phyloP scores from a whole-genome alignment of 768 basidiomycete species.

The Brasilioporus rufonigricans region DNA sequence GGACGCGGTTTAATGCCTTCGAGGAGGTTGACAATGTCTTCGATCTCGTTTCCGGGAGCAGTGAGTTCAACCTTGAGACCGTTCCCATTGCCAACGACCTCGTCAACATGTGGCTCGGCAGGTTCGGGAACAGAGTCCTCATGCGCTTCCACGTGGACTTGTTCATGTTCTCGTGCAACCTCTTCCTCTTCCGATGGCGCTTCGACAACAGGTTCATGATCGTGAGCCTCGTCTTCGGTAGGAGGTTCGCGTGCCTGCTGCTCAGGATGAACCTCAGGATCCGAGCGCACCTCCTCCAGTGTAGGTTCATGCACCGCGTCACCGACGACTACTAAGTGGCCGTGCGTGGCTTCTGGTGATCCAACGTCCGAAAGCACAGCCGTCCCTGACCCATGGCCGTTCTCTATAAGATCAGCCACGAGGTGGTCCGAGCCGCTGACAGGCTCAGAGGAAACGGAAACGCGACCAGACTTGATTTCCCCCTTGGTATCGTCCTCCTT shows the following conservation, averaged over 20 bases:
- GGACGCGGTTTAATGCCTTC: conserved; percentile 45
- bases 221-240: conserved; percentile 7
- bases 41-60: conserved; percentile 45
- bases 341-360: conserved; percentile 21
- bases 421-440: conserved; percentile 18
- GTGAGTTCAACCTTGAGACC: background rate
- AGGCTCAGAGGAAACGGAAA: conserved; percentile 26
- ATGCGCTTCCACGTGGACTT: conserved; percentile 8
- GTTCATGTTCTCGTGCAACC: conserved; percentile 3
- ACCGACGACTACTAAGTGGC: conserved; percentile 12
- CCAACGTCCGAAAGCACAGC: conserved; percentile 10
- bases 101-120: conserved; percentile 9
- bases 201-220: conserved; percentile 5
- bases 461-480: conserved; percentile 14
- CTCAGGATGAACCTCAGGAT: conserved; percentile 12
- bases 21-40: conserved; percentile 65
- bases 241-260: conserved; percentile 4
- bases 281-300: conserved; percentile 6
- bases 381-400: conserved; percentile 24
- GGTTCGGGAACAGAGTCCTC: conserved; percentile 6
- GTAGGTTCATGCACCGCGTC: conserved; percentile 10
- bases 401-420: conserved; percentile 23
- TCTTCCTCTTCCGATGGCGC: conserved; percentile 11
- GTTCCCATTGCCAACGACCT: conserved; percentile 12
- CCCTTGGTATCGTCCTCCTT: conserved; percentile 23